Percentiles rank a stretch among this genome's conserved stretches.
Evolutionary conservation across 2,329 filamentous ascomycete genomes (phyloP).

Genomic region (Lecanicillium sp.): DNA sequence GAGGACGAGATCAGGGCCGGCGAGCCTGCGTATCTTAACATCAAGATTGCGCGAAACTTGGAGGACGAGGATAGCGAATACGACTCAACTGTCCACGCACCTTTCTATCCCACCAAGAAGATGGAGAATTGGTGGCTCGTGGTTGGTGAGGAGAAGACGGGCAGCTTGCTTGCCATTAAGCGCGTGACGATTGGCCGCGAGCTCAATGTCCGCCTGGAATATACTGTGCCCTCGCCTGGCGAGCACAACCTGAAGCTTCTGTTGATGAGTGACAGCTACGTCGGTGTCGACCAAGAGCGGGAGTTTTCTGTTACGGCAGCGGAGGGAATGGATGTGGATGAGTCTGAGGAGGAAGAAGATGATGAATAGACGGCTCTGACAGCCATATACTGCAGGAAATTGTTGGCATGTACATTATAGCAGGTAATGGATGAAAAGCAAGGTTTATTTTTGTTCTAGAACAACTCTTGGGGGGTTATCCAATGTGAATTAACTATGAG

Average conservation of each 20-base stretch:
- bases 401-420: slow-evolving; percentile 8
- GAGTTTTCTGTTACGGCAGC: slow-evolving; percentile 77
- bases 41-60: slow-evolving; percentile 78
- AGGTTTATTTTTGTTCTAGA: too few species aligned
- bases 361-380: slow-evolving; percentile 17
- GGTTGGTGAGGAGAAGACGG: slow-evolving; percentile 84
- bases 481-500: too few species aligned
- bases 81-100: slow-evolving; percentile 82
- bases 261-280: slow-evolving; percentile 94
- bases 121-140: slow-evolving; percentile 99
- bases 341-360: slow-evolving; percentile 58
- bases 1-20: slow-evolving; percentile 73
- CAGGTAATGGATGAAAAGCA: slow-evolving; percentile 2
- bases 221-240: slow-evolving; percentile 76
- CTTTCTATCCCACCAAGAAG: slow-evolving; percentile 88
- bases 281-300: slow-evolving; percentile 94
- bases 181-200: slow-evolving; percentile 77
- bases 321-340: slow-evolving; percentile 93
- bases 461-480: too few species aligned
- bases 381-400: slow-evolving; percentile 1
- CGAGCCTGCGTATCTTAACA: slow-evolving; percentile 71
- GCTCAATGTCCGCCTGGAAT: slow-evolving; percentile 75
- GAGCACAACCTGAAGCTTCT: slow-evolving; percentile 85
- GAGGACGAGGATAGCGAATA: slow-evolving; percentile 60
- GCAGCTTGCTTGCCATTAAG: slow-evolving; percentile 87